Conservation (phyloP, 2,329 filamentous ascomycete species). For the Colletotrichum gigasporum region DNA sequence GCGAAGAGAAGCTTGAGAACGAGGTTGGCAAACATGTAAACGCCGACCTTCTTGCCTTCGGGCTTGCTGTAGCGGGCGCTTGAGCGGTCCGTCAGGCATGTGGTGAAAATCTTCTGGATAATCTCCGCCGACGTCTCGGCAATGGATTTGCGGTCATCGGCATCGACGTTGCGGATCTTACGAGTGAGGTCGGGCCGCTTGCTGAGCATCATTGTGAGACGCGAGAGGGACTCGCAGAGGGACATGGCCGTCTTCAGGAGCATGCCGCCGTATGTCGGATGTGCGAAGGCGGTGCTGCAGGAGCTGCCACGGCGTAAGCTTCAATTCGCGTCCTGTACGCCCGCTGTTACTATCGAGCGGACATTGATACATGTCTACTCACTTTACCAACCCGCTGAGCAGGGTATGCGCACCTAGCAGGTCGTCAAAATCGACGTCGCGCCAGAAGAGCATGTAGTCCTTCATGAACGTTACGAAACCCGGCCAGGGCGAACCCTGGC, state of each 20-base stretch:
- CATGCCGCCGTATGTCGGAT: slow-evolving; percentile 81
- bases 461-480: slow-evolving; percentile 82
- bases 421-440: slow-evolving; percentile 82
- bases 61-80: slow-evolving; percentile 73
- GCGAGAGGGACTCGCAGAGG: slow-evolving; percentile 81
- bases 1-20: slow-evolving; percentile 90
- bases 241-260: slow-evolving; percentile 86
- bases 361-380: slow-evolving; percentile 43
- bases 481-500: slow-evolving; percentile 75
- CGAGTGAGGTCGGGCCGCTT: slow-evolving; percentile 80
- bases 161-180: slow-evolving; percentile 69
- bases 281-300: slow-evolving; percentile 82
- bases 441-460: slow-evolving; percentile 82
- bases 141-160: slow-evolving; percentile 78
- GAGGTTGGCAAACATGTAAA: slow-evolving; percentile 92
- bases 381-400: slow-evolving; percentile 80
- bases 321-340: no score
- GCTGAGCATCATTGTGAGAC: slow-evolving; percentile 85
- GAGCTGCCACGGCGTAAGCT: slow-evolving; percentile 61
- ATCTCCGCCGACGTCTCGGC: slow-evolving; percentile 90
- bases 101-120: slow-evolving; percentile 90
- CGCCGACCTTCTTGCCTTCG: slow-evolving; percentile 85
- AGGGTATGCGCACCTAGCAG: slow-evolving; percentile 78
- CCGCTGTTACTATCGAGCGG: background rate
- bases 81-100: slow-evolving; percentile 84